These are phyloP conservation scores for Takashimella koratensis DNA, from an alignment of 1,284 basidiomycete genomes.

Conservation along the genomic window DNA sequence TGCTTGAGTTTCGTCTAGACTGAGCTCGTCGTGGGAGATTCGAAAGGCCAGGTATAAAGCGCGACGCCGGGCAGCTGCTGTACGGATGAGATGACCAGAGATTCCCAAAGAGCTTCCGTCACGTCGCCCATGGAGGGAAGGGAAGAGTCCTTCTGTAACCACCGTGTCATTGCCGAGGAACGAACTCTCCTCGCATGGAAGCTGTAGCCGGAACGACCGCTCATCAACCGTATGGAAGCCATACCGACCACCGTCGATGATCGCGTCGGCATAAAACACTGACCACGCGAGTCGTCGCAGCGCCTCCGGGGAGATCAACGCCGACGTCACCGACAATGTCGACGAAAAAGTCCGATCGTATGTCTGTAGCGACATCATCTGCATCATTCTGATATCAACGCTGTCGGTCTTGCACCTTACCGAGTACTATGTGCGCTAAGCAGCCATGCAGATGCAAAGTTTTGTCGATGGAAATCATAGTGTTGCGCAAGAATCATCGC, in stretches of 20 bases:
- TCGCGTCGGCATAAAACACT: neutral
- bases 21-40: conserved; percentile 2
- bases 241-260: neutral
- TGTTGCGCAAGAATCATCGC: conserved; percentile 6
- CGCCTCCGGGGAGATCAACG: neutral
- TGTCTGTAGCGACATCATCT: conserved; percentile 17
- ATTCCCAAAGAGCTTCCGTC: neutral
- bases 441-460: conserved; percentile 14
- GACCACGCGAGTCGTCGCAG: neutral
- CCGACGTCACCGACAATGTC: neutral
- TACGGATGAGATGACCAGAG: conserved; percentile 1
- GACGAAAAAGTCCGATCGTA: conserved; percentile 12
- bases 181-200: conserved; percentile 9
- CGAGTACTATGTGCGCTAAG: conserved; percentile 8
- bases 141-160: conserved; percentile 7
- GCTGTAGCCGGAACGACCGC: conserved; percentile 11
- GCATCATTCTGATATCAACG: conserved; percentile 16
- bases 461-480: conserved; percentile 8
- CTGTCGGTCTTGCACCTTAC: neutral
- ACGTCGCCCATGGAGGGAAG: neutral
- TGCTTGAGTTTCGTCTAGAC: conserved; percentile 1
- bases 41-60: conserved; percentile 3
- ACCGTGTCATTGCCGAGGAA: conserved; percentile 10
- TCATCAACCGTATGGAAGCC: conserved; percentile 4
- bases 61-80: conserved; percentile 1